A percentile compares a stretch with the other conserved stretches of the same genome.
phyloP scores from a whole-genome alignment of 2,329 filamentous ascomycete genomes.

The Tolypocladium ophioglossoides region DNA sequence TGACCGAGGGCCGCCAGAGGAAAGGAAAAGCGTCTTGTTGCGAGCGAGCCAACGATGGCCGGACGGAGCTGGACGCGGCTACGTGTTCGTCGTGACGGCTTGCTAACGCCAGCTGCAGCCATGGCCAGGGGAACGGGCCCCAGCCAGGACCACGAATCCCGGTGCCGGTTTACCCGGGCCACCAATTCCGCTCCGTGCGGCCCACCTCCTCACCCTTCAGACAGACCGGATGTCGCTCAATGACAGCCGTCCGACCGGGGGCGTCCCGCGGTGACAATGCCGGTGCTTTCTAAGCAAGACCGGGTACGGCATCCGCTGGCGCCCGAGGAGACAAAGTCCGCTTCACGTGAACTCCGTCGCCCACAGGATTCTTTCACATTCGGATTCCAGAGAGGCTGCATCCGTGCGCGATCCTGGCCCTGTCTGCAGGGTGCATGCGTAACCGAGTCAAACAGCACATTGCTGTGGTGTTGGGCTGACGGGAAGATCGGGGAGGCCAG shows the following conservation, averaged over 20 bases:
- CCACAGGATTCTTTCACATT: too few species aligned
- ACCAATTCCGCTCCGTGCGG: background rate
- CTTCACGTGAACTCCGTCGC: background rate
- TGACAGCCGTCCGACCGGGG: too few species aligned
- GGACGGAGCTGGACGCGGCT: too few species aligned
- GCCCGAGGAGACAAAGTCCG: background rate
- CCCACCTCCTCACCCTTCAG: too few species aligned
- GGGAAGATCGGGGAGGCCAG: background rate
- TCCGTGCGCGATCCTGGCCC: background rate
- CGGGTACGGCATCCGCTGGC: background rate
- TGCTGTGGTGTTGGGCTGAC: background rate
- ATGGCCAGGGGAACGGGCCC: too few species aligned
- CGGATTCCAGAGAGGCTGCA: background rate
- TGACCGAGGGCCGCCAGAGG: too few species aligned
- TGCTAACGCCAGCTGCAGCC: too few species aligned
- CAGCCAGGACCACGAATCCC: background rate
- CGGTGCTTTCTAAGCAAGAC: background rate
- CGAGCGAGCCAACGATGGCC: too few species aligned
- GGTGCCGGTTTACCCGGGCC: background rate
- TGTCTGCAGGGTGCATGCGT: background rate
- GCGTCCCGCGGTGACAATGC: background rate
- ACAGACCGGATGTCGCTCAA: too few species aligned
- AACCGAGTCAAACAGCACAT: too few species aligned
- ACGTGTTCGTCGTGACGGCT: too few species aligned
- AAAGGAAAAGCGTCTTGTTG: background rate